Conservation (phyloP, 768 basidiomycete genomes). For the Boletus sp. region DNA sequence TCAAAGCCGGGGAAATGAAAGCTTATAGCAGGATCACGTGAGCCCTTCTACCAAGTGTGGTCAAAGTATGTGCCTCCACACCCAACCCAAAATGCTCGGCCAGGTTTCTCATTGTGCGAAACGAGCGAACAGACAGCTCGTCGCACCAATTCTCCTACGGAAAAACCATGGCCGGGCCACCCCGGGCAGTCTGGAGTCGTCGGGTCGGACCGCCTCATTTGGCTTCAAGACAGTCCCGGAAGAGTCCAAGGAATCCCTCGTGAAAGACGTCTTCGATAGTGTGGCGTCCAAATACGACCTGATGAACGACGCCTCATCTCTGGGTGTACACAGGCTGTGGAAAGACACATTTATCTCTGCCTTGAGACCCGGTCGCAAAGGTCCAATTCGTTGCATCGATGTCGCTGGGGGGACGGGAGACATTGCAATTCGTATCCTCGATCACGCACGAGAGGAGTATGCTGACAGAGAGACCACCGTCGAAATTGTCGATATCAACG, state of each 20-base stretch:
- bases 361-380: constrained; percentile 72
- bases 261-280: constrained; percentile 91
- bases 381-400: constrained; percentile 80
- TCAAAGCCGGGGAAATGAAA: not conserved
- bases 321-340: constrained; percentile 96
- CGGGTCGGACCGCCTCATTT: constrained; percentile 70
- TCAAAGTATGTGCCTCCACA: not conserved
- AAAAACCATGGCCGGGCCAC: constrained; percentile 21
- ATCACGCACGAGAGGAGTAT: constrained; percentile 84
- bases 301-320: constrained; percentile 99
- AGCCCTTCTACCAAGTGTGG: not conserved
- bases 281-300: constrained; percentile 95
- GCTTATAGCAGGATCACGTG: not conserved
- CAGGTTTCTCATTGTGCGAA: constrained; percentile 15
- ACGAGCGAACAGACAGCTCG: constrained; percentile 8
- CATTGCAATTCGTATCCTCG: constrained; percentile 90
- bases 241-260: constrained; percentile 82
- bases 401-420: constrained; percentile 98
- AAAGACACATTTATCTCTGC: constrained; percentile 84
- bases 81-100: constrained; percentile 14
- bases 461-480: constrained; percentile 88
- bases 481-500: constrained; percentile 91
- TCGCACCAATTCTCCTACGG: constrained; percentile 13
- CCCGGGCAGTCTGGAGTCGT: constrained; percentile 9
- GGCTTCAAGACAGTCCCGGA: constrained; percentile 90